Percentiles rank a stretch among this genome's conserved stretches.
Evolutionary conservation across 2,329 filamentous ascomycete genomes (phyloP).

Genomic region (Furcasterigmium furcatum): DNA sequence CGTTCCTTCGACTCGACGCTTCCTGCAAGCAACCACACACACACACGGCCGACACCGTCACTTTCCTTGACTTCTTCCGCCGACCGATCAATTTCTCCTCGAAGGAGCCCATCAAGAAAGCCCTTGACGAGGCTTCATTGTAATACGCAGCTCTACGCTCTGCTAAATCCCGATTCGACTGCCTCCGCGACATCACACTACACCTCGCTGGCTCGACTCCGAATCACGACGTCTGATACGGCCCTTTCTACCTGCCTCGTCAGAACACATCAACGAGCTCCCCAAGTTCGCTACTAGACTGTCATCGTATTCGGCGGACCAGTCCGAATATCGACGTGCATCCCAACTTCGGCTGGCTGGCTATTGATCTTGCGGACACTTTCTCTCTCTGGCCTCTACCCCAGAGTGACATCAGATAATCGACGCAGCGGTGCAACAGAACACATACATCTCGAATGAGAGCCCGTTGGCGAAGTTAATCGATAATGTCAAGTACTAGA

Average conservation of each 20-base stretch:
- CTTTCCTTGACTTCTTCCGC: constrained; percentile 6
- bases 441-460: constrained; percentile 33
- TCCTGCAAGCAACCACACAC: too few relatives aligned
- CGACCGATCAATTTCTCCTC: not conserved
- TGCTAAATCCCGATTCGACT: constrained; percentile 2
- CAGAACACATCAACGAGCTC: too few relatives aligned
- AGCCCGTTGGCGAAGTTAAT: constrained; percentile 58
- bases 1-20: constrained; percentile 15
- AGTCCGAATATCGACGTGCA: too few relatives aligned
- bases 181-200: not conserved
- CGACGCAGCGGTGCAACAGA: not conserved
- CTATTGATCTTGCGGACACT: too few relatives aligned
- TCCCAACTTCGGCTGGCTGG: too few relatives aligned
- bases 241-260: too few relatives aligned
- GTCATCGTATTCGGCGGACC: too few relatives aligned
- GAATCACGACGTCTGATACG: too few relatives aligned
- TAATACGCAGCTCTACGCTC: constrained; percentile 13
- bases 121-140: constrained; percentile 5
- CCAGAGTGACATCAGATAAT: not conserved
- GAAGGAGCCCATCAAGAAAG: not conserved
- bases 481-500: constrained; percentile 89
- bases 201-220: not conserved
- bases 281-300: too few relatives aligned
- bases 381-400: too few relatives aligned
- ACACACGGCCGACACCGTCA: constrained; percentile 9